Evolutionary conservation across 441 rosid genomes (phyloP), one percentile per base, ranked within the genome.

Genomic region (Viola pubescens): DNA sequence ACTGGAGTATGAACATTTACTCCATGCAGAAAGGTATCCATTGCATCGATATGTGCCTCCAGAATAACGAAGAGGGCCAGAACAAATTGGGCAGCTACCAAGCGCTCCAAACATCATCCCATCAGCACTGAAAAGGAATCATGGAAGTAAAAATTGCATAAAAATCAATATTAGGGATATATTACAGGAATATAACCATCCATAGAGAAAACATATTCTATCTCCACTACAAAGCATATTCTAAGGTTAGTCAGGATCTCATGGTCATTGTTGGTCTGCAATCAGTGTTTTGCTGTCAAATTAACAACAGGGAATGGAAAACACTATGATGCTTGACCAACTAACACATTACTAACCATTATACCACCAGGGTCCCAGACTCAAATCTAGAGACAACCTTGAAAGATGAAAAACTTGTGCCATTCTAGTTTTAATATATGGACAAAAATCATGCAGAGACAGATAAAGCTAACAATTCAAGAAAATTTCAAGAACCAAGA

Each of bases 91-190:
- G 77, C 97, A 94, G 52, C 48, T 65, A 54, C 77, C 81, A 62
- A 94, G 96, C 59, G 84, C 84, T 74, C 96, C 99, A 80, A 90
- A 88, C 77, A 88, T 72, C 97, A 94, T 94, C 59, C 97, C 97
- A 79, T 94, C 96, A 58, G 91, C 90, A 76, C 99, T 90, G 65
- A 62, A 69, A 60, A 78, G 54, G 57, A 66, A 56, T 60, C 46
- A 53, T n/a, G 62, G 61, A 60, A 67, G 47, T 41, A 52, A 56
- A 61, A 58, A 48, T 51, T 44, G 37, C 42, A 58, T 69, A 54
- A 50, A 56, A 37, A 11, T 61, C 37, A 44, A 26, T 26, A 26
- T 26, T 26, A 26, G 2, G 34, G 34, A 26, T 26, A 26, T 26
- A 26, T 16, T 16, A 16, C 19, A 16, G 19, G 19, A 47, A 11